Conservation (phyloP, 2,329 filamentous ascomycete species). For the Teratosphaeria nubilosa region DNA sequence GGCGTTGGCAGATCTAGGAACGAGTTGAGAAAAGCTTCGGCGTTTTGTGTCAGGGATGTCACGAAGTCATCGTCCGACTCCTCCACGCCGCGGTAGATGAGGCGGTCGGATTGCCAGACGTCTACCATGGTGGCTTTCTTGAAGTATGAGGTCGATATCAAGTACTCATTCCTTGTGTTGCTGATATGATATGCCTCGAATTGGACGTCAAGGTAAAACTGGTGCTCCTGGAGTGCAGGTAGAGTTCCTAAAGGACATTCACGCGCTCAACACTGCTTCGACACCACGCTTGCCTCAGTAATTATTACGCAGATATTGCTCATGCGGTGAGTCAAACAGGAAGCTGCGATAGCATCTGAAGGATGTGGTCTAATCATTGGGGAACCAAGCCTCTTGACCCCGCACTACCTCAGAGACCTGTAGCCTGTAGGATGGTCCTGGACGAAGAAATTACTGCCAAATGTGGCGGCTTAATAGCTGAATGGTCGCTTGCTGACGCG, state of each 20-base stretch:
- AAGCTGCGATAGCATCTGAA: neutral
- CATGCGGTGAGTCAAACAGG: neutral
- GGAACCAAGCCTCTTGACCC: neutral
- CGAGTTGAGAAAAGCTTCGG: neutral
- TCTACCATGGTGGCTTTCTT: neutral
- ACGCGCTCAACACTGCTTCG: neutral
- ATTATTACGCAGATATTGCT: neutral
- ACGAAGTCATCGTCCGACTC: constrained; percentile 18
- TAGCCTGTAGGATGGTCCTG: no score
- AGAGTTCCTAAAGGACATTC: neutral
- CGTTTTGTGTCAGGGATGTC: constrained; percentile 8
- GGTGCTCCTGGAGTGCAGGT: neutral
- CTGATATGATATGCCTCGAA: neutral
- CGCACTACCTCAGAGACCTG: no score
- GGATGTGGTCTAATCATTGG: neutral
- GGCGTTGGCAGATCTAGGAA: neutral
- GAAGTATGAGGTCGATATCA: neutral
- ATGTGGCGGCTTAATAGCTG: no score
- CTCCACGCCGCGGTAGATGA: constrained; percentile 31
- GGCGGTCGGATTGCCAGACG: constrained; percentile 11
- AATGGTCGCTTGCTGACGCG: no score
- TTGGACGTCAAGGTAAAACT: neutral
- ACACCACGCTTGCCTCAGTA: neutral
- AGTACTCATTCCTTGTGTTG: neutral
- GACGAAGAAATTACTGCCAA: no score